Evolutionary conservation across 805 yeast species (phyloP).

Genomic region (Kluyveromyces starmeri): DNA sequence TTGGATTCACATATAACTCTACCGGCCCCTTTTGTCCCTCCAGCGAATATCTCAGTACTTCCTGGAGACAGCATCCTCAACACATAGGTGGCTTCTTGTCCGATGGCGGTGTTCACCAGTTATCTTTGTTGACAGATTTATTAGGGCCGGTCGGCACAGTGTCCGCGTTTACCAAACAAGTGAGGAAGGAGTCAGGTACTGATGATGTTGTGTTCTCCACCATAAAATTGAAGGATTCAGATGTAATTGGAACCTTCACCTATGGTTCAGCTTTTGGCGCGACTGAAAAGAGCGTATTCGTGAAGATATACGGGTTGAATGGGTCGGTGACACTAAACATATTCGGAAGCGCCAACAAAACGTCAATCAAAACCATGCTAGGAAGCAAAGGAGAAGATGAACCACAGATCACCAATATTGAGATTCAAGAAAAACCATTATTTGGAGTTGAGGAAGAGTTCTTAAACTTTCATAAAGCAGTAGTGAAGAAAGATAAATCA

Average conservation of each 20-base stretch:
- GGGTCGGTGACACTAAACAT: slow-evolving; percentile 70
- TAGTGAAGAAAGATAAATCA: slow-evolving; percentile 49
- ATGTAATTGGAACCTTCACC: slow-evolving; percentile 71
- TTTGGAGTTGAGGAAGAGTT: slow-evolving; percentile 54
- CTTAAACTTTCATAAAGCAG: slow-evolving; percentile 51
- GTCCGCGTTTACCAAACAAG: slow-evolving; percentile 70
- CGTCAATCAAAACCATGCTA: slow-evolving; percentile 27
- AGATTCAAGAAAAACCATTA: slow-evolving; percentile 33
- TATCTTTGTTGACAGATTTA: slow-evolving; percentile 76
- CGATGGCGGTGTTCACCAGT: slow-evolving; percentile 96
- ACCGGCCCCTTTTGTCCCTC: slow-evolving; percentile 61
- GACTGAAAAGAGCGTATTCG: slow-evolving; percentile 54
- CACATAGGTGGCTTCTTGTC: slow-evolving; percentile 89
- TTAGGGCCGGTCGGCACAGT: slow-evolving; percentile 66
- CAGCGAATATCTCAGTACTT: slow-evolving; percentile 56
- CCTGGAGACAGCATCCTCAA: slow-evolving; percentile 86
- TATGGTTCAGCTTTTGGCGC: slow-evolving; percentile 86
- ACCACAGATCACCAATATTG: slow-evolving; percentile 25
- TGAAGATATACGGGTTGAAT: slow-evolving; percentile 67
- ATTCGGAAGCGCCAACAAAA: slow-evolving; percentile 35
- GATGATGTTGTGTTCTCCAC: slow-evolving; percentile 76
- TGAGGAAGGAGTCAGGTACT: slow-evolving; percentile 67
- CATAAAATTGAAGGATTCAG: slow-evolving; percentile 46
- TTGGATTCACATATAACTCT: slow-evolving; percentile 61
- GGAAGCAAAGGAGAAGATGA: slow-evolving; percentile 22